Conservation (phyloP, 148 eudicot genomes). For the Amaranthus hypochondriacus region DNA sequence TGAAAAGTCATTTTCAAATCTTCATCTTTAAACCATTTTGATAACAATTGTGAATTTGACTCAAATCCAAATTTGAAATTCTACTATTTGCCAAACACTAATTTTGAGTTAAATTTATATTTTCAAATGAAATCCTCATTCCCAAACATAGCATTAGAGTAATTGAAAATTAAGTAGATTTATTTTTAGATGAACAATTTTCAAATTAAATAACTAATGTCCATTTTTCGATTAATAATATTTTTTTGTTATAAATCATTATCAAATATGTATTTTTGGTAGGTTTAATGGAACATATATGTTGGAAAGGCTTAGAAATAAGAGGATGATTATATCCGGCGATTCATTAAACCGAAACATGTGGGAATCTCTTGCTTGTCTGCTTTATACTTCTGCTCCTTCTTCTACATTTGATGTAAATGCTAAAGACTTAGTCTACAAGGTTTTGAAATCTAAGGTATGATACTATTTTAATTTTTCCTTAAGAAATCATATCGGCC, state of each 20-base stretch:
- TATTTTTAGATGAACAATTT: background rate
- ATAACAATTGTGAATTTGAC: too few species aligned
- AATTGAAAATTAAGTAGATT: too few species aligned
- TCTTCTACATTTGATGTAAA: slow-evolving; percentile 27
- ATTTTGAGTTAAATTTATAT: too few species aligned
- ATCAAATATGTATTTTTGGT: background rate
- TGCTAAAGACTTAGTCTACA: slow-evolving; percentile 19
- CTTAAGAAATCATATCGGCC: too few species aligned
- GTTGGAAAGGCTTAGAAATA: slow-evolving; percentile 40
- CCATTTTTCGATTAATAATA: background rate
- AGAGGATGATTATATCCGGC: slow-evolving; percentile 45
- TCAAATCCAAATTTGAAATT: too few species aligned
- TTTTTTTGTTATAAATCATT: background rate
- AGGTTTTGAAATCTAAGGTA: slow-evolving; percentile 39
- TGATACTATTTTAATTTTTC: background rate
- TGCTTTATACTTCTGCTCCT: slow-evolving; percentile 36
- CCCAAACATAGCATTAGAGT: too few species aligned
- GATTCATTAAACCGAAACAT: slow-evolving; percentile 51
- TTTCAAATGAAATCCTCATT: too few species aligned
- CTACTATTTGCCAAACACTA: too few species aligned
- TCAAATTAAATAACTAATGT: background rate
- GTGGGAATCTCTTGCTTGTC: slow-evolving; percentile 54
- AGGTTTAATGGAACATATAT: slow-evolving; percentile 41
- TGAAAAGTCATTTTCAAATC: too few species aligned
- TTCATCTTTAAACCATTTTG: too few species aligned